Evolutionary conservation across 345 rosid genomes (phyloP), one percentile per base, ranked within the genome.

Genomic region (Citrus australasica): DNA sequence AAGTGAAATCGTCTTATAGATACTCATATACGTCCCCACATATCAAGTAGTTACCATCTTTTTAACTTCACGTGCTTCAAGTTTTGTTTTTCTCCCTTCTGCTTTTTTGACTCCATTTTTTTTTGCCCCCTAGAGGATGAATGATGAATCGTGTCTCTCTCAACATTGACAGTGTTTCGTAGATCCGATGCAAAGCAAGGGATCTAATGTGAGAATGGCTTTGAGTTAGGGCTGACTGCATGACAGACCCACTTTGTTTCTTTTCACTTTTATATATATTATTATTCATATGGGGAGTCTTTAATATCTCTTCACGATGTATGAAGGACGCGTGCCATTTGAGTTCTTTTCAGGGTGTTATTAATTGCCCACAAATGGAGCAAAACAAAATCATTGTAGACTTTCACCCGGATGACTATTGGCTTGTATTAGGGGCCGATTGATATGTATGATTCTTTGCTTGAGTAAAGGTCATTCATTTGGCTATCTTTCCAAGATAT

Each of bases 101-200:
- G 27, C 21, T 59, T 21, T 30, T 21, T 25, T 37, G 38, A 28
- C n/a, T 8, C 56, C n/a, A 25, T 28, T 37, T 35, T 35, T 10
- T 10, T 51, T 35, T 0, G 37, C 37, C 37, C 27, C 3, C 25
- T 71, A 7, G 53, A 61, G 9, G 30, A 37, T 46, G 51, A 46
- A 46, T 46, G 68, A 51, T 38, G 73, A 62, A 62, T 53, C 33
- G 51, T 72, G 38, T 58, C 32, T 32, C 73, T 53, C 76, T 74
- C 73, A 78, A 59, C 64, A 61, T 55, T 61, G 69, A 61, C 83
- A 64, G 79, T 78, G 84, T 78, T 78, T 78, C 84, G 76, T 78
- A 83, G 84, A 85, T 85, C 76, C 86, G 62, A 76, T 80, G 81
- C 81, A 78, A 73, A 59, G 58, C 53, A 61, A 24, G 73, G 68